Percentiles rank a stretch among this genome's conserved stretches.
Evolutionary conservation across 202 grass and related monocot species (phyloP).

Genomic region (Panicum virgatum): DNA sequence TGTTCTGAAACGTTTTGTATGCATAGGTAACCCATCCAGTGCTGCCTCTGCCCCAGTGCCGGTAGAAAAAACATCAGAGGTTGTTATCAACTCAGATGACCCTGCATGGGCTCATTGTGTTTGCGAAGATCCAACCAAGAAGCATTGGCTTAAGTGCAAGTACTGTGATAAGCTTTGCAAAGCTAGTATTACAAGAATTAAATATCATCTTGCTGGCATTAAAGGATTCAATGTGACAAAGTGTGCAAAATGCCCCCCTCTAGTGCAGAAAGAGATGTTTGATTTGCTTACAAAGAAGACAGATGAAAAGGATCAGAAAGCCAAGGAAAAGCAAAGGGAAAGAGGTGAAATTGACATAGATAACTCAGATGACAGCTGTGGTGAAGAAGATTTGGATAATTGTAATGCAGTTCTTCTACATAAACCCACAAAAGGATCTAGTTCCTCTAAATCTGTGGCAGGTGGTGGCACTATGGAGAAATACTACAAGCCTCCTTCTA

Average conservation of each 20-base stretch:
- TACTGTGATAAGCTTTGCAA: not conserved
- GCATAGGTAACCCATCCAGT: no score
- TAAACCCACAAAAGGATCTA: not conserved
- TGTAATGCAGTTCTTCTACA: not conserved
- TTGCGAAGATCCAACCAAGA: not conserved
- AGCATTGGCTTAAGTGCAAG: not conserved
- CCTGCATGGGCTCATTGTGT: not conserved
- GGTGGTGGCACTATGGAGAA: not conserved
- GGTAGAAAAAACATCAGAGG: no score
- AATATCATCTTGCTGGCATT: not conserved
- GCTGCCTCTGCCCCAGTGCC: no score
- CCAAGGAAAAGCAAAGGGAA: not conserved
- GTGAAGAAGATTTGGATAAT: not conserved
- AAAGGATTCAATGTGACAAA: not conserved
- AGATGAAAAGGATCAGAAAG: not conserved
- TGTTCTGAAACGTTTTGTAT: no score
- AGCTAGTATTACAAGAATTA: not conserved
- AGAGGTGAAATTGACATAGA: not conserved
- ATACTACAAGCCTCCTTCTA: not conserved
- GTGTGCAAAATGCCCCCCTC: not conserved
- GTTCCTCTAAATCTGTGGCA: not conserved
- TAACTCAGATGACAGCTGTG: not conserved
- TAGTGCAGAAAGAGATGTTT: not conserved
- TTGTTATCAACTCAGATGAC: no score
- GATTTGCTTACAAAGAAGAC: not conserved